Base-by-base conservation (phyloP, 2,329 filamentous ascomycete species). In the Cryphonectria parasitica region DNA sequence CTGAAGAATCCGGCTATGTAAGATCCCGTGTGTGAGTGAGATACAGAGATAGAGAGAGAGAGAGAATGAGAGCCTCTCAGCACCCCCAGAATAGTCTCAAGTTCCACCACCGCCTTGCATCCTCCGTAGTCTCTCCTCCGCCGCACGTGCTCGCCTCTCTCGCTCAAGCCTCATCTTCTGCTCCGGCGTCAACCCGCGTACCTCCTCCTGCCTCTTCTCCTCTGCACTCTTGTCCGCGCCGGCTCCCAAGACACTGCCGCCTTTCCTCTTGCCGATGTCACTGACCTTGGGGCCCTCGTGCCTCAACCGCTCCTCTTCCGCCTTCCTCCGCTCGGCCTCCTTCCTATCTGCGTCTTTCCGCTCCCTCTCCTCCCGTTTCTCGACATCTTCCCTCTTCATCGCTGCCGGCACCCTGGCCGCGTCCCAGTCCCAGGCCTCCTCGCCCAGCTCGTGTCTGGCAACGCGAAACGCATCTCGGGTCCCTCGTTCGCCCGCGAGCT, bases 401-500 rank as follows among this genome's bases (percentile, higher is more conserved):
- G 91, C 83, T 0, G 90, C 77, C 0, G 95, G 94, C 0, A 99
- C 89, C 36, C 88, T 88, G 1, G 94, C 91, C 0, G 82, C 84
- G 3, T 92, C 89, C 96, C 96, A 99, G 74, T 93, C 83, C 89
- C 91, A 97, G 25, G 84, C 87, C 0, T 79, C 78, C 78, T 97
- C 94, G 22, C 94, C 95, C 1, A 98, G 84, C 77, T 97, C 92
- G 43, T 89, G 87, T 8, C 96, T 91, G 4, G 94, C 94, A 2
- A 98, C 89, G 1, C 96, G 92, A 82, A 99, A 99, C 0, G 95
- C 93, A 77, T 98, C 95, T 1, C 95, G 89, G 0, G 95, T 98
- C 2, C 90, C 82, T 5, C 94, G 89, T 78, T 98, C 94, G 58
- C 95, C 94, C 0, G 93, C 90, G 1, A 99, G 87, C 69, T 97